Conservation (phyloP, 2,329 filamentous ascomycete species). For the Colletotrichum tropicale region DNA sequence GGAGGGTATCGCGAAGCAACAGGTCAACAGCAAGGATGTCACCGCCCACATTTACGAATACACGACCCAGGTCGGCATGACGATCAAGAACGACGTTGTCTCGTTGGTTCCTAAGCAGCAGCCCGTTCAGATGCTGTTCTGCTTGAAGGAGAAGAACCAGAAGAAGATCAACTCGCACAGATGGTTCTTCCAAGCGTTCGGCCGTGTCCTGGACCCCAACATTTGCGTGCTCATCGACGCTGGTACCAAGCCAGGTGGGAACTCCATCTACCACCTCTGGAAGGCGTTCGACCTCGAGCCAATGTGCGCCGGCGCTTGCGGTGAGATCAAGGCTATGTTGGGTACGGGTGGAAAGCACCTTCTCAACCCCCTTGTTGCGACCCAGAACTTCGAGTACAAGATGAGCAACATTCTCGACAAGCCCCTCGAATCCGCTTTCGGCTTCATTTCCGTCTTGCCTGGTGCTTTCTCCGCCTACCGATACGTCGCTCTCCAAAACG, state of each 20-base stretch:
- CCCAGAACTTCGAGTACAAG: slow-evolving; percentile 99
- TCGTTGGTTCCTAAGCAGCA: slow-evolving; percentile 83
- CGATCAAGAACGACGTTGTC: slow-evolving; percentile 90
- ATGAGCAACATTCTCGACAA: slow-evolving; percentile 99
- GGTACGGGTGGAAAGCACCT: slow-evolving; percentile 83
- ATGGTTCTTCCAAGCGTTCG: slow-evolving; percentile 99
- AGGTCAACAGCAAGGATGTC: slow-evolving; percentile 95
- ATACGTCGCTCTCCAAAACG: slow-evolving; percentile 92
- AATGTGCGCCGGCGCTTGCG: slow-evolving; percentile 96
- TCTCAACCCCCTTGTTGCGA: slow-evolving; percentile 90
- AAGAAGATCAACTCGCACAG: slow-evolving; percentile 99
- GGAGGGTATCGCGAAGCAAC: slow-evolving; percentile 97
- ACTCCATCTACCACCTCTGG: slow-evolving; percentile 98
- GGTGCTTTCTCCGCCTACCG: slow-evolving; percentile 99
- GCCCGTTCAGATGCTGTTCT: slow-evolving; percentile 96
- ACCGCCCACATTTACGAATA: slow-evolving; percentile 98
- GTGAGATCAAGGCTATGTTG: slow-evolving; percentile 99
- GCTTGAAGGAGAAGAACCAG: slow-evolving; percentile 98
- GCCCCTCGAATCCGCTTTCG: slow-evolving; percentile 94
- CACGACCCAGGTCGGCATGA: slow-evolving; percentile 83
- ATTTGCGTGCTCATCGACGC: slow-evolving; percentile 97
- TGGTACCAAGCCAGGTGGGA: slow-evolving; percentile 90
- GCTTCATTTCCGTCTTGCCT: slow-evolving; percentile 95
- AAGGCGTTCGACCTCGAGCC: slow-evolving; percentile 98
- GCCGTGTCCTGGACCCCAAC: slow-evolving; percentile 88